Percentiles rank a stretch among this genome's conserved stretches.
Evolutionary conservation across 1,284 basidiomycete genomes (phyloP).

Genomic region (Cerrena zonata): DNA sequence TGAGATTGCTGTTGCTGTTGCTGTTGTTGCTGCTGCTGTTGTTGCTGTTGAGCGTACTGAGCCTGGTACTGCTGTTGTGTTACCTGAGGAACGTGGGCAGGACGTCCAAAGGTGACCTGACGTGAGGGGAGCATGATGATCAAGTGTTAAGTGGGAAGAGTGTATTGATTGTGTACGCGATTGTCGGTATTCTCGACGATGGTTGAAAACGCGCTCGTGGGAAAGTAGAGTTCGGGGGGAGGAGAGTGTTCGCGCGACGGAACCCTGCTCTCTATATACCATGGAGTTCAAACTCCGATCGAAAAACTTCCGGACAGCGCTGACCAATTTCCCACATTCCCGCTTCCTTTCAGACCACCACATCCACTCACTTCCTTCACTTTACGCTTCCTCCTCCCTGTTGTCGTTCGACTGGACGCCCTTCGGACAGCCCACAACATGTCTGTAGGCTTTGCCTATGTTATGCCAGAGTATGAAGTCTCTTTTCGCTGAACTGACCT

Average conservation of each 20-base stretch:
- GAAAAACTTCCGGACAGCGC: constrained; percentile 14
- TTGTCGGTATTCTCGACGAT: too few species aligned
- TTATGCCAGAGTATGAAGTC: neutral
- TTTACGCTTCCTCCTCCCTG: constrained; percentile 1
- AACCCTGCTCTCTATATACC: constrained; percentile 27
- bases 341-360: constrained; percentile 13
- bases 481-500: neutral
- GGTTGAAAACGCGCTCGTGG: constrained; percentile 26
- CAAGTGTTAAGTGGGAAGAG: neutral
- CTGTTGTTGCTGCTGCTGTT: constrained; percentile 33
- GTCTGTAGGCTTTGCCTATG: neutral
- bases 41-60: constrained; percentile 35
- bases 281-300: constrained; percentile 27
- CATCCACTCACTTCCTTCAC: constrained; percentile 10
- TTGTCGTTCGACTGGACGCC: neutral
- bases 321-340: constrained; percentile 16
- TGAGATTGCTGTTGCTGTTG: constrained; percentile 23
- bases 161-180: too few species aligned
- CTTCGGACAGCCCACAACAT: neutral
- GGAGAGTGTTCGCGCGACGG: constrained; percentile 13
- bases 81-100: constrained; percentile 35
- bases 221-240: constrained; percentile 20
- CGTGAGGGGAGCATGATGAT: constrained; percentile 57
- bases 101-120: constrained; percentile 68
- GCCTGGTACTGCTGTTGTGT: constrained; percentile 29